Base-by-base conservation (phyloP, 1,139 yeast species). In the Geotrichum macrosporum region DNA sequence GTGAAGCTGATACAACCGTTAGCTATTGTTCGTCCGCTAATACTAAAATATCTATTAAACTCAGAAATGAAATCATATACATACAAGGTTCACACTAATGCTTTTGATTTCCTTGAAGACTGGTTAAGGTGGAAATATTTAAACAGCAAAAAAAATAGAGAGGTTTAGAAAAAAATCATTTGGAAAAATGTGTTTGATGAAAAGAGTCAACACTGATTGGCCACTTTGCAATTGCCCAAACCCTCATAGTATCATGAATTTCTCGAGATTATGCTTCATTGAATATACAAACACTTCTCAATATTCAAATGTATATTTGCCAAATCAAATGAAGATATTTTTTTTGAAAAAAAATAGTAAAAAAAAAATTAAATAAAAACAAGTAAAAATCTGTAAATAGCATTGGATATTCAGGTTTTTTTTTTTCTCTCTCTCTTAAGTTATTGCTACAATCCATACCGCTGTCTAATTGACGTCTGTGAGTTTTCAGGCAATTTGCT, bases 371-470 rank as follows among this genome's bases (percentile, higher is more conserved):
- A 33, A 15, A 16, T 26, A 34, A 19, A 19, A 13, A 34, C 18
- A 22, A 19, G 20, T 18, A 8, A 34, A 21, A 13, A 24, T 34
- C 13, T 30, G n/a, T 12, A 22, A 30, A 22, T 5, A 5, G n/a
- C 8, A 12, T 15, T 19, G 27, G 13, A 13, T 21, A 15, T n/a
- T n/a, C n/a, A n/a, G n/a, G n/a, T n/a, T n/a, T n/a, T n/a, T n/a
- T n/a, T n/a, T n/a, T n/a, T n/a, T n/a, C n/a, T n/a, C n/a, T n/a
- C n/a, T n/a, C n/a, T n/a, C n/a, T n/a, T n/a, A n/a, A n/a, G n/a
- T n/a, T n/a, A n/a, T n/a, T n/a, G 18, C 35, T 40, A 46, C 20
- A 46, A 20, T 5, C 45, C 38, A 32, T 44, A 44, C 18, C 43
- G 21, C 16, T 46, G 39, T 20, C 36, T 32, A 13, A 46, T 34